Evolutionary conservation across 176 grass and related monocot genomes (phyloP).

Genomic region (Microstegium vimineum): DNA sequence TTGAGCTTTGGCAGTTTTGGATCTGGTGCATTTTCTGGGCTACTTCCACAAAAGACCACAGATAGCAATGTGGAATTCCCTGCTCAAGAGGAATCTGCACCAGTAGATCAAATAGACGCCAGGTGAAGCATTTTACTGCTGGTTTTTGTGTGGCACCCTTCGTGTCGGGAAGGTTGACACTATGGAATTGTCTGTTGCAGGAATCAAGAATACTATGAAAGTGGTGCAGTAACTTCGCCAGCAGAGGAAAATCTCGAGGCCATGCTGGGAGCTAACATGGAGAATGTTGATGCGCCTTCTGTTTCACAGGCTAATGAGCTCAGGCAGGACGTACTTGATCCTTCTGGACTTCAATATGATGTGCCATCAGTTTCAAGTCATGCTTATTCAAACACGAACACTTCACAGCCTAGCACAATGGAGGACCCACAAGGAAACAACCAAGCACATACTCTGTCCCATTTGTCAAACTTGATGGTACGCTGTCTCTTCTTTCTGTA

Average conservation of each 20-base stretch:
- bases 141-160: background rate
- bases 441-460: constrained; percentile 72
- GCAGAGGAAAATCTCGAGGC: constrained; percentile 43
- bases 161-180: background rate
- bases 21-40: constrained; percentile 93
- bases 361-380: constrained; percentile 69
- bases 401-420: constrained; percentile 54
- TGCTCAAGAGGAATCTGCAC: constrained; percentile 46
- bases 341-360: constrained; percentile 72
- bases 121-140: constrained; percentile 41
- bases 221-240: constrained; percentile 35
- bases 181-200: constrained; percentile 42
- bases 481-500: background rate
- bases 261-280: constrained; percentile 52
- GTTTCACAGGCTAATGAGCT: constrained; percentile 63
- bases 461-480: constrained; percentile 88
- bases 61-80: constrained; percentile 46
- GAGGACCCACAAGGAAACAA: constrained; percentile 66
- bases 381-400: constrained; percentile 44
- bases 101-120: constrained; percentile 55
- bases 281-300: constrained; percentile 64
- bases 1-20: constrained; percentile 96
- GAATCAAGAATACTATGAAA: constrained; percentile 69
- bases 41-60: constrained; percentile 57
- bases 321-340: constrained; percentile 54